Base-by-base conservation (phyloP, 306 rosid species). In the Vigna nakashimae region DNA sequence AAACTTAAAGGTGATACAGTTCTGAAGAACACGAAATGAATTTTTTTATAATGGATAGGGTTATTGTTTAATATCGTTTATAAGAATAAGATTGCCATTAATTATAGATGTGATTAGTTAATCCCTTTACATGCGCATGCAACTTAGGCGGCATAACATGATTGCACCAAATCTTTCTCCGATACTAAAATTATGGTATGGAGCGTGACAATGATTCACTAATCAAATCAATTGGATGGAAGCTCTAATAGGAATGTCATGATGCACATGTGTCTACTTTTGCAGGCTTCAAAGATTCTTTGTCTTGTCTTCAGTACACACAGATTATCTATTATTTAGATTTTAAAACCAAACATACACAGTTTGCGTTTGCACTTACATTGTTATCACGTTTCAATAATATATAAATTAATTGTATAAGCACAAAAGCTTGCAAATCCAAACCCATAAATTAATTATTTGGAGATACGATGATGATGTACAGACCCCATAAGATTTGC, bases 201-300 rank as follows among this genome's bases (percentile, higher is more conserved):
- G 70, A 38, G 57, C 26, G 15, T 42, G 80, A 78, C 80, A 78
- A 65, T 57, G 80, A 66, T 78, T 77, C 71, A 73, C 76, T 38
- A 66, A 66, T 77, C 75, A 7, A 36, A 15, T 40, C 22, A 76
- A 56, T 51, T 32, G 3, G 38, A 45, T 78, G 4, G 15, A 49
- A 59, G 65, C 9, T 58, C 2, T 9, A 18, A 59, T 32, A 20
- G 32, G 45, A 60, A 46, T 79, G 57, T 38, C 60, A 76, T 18
- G 75, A 36, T 69, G 51, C 22, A 7, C n/a, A 9, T 40, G 48
- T 12, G 55, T 69, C 70, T 69, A 49, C 17, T 76, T 46, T 70
- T 34, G 34, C 65, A 70, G 71, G 52, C 68, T 70, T 71, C 70
- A 71, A 15, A 82, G 75, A 82, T 82, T 76, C 78, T 69, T 5